These are phyloP conservation scores for Coffea humblotiana DNA, from an alignment of 305 asterid genomes.

Conservation along the genomic window DNA sequence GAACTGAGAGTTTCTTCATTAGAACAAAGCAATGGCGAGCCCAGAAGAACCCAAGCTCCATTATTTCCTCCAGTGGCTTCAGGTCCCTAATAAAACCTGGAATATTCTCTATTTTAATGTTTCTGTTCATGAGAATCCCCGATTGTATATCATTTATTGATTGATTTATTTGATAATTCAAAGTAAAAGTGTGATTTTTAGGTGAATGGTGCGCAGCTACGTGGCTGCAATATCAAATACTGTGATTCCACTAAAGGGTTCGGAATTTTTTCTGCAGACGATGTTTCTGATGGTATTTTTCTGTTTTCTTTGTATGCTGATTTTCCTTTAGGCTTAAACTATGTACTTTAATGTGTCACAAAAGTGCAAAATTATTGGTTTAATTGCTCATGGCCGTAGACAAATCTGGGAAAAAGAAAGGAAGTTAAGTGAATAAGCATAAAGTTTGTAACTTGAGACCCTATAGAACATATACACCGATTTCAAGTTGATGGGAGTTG, in stretches of 20 bases:
- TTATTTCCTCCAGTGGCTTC: slow-evolving; percentile 77
- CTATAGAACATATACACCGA: neutral
- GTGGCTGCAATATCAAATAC: slow-evolving; percentile 79
- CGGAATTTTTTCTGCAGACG: slow-evolving; percentile 65
- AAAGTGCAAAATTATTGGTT: neutral
- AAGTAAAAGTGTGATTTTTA: slow-evolving; percentile 31
- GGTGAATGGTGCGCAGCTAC: slow-evolving; percentile 74
- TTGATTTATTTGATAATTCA: neutral
- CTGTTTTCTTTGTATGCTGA: neutral
- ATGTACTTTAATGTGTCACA: neutral
- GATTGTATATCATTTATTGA: neutral
- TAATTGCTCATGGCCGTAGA: neutral
- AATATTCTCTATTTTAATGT: neutral
- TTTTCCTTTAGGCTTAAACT: neutral
- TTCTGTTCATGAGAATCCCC: neutral
- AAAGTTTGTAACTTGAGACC: neutral
- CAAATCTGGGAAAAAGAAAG: neutral
- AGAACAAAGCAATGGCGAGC: slow-evolving; percentile 51
- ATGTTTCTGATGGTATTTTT: slow-evolving; percentile 54
- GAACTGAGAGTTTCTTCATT: neutral
- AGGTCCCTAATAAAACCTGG: slow-evolving; percentile 34
- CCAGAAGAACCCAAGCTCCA: slow-evolving; percentile 67
- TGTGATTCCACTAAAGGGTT: slow-evolving; percentile 69
- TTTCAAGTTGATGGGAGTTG: neutral
- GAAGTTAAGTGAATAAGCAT: slow-evolving; percentile 4